A percentile compares a stretch with the other conserved stretches of the same genome.
phyloP scores from a whole-genome alignment of 306 rosid species.

The Oemleria cerasiformis region DNA sequence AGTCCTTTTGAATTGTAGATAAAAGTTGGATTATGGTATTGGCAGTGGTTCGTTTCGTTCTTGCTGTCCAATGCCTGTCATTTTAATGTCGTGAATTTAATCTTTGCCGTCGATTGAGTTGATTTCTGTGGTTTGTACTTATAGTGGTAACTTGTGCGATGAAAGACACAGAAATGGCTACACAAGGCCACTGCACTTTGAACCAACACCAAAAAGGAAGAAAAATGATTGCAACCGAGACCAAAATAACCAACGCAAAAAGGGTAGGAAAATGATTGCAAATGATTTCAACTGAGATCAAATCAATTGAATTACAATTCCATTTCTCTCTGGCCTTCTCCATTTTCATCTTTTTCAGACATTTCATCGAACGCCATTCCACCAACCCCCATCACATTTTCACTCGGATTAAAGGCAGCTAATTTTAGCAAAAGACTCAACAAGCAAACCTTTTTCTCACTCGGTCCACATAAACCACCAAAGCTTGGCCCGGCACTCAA shows the following conservation, averaged over 20 bases:
- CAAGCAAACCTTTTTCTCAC: slow-evolving; percentile 35
- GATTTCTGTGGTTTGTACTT: too few relatives aligned
- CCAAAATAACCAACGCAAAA: too few relatives aligned
- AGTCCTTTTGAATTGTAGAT: slow-evolving; percentile 43
- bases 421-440: slow-evolving; percentile 46
- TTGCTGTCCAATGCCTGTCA: slow-evolving; percentile 19
- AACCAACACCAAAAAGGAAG: too few relatives aligned
- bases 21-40: slow-evolving; percentile 31
- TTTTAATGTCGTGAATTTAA: background rate
- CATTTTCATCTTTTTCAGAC: background rate
- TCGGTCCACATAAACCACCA: slow-evolving; percentile 44
- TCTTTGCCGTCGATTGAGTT: background rate
- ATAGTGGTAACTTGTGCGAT: too few relatives aligned
- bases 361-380: slow-evolving; percentile 49
- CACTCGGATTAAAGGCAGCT: slow-evolving; percentile 44
- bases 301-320: too few relatives aligned
- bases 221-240: too few relatives aligned
- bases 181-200: too few relatives aligned
- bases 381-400: slow-evolving; percentile 50
- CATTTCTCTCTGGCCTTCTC: too few relatives aligned
- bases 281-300: too few relatives aligned
- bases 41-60: slow-evolving; percentile 17
- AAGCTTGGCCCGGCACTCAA: slow-evolving; percentile 30
- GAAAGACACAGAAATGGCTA: too few relatives aligned
- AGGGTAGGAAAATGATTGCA: too few relatives aligned